Conservation (phyloP, 2,329 filamentous ascomycete genomes). For the Microdochium paspali region DNA sequence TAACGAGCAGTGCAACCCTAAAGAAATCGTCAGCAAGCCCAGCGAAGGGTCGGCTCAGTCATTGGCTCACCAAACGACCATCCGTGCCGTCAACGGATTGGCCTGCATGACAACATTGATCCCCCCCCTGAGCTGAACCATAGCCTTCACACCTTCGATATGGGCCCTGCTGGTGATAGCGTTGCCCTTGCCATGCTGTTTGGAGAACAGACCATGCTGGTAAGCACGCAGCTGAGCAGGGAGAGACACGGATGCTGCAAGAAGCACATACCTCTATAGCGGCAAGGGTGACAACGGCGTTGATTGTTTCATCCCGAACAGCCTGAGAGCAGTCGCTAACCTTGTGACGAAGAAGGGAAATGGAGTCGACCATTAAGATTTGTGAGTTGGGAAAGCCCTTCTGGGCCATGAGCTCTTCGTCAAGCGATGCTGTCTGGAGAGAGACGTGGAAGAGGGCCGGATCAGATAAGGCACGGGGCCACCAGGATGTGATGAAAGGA, state of each 20-base stretch:
- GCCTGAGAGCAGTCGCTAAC: constrained; percentile 35
- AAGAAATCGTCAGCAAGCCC: not conserved
- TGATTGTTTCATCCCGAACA: constrained; percentile 43
- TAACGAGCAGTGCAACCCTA: constrained; percentile 50
- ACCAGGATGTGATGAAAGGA: constrained; percentile 50
- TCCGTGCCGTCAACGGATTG: constrained; percentile 43
- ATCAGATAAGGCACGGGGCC: constrained; percentile 46
- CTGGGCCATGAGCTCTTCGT: constrained; percentile 40
- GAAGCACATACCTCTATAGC: constrained; percentile 40
- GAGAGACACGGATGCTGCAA: too few relatives aligned
- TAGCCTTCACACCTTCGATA: constrained; percentile 35
- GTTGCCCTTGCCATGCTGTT: constrained; percentile 45
- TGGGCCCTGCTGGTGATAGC: constrained; percentile 32
- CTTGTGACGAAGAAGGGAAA: constrained; percentile 39
- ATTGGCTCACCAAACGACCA: constrained; percentile 41
- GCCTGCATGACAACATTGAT: constrained; percentile 35
- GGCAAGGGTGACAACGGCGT: constrained; percentile 47
- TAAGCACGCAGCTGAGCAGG: too few relatives aligned
- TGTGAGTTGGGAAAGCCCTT: constrained; percentile 44
- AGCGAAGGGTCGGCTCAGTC: not conserved
- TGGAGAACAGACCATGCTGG: not conserved
- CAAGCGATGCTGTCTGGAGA: constrained; percentile 47
- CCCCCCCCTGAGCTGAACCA: constrained; percentile 40
- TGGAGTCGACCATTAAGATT: constrained; percentile 46
- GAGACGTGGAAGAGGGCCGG: constrained; percentile 50